Conservation (phyloP, 257 asterid genomes). For the Solanum ossicruentum region DNA sequence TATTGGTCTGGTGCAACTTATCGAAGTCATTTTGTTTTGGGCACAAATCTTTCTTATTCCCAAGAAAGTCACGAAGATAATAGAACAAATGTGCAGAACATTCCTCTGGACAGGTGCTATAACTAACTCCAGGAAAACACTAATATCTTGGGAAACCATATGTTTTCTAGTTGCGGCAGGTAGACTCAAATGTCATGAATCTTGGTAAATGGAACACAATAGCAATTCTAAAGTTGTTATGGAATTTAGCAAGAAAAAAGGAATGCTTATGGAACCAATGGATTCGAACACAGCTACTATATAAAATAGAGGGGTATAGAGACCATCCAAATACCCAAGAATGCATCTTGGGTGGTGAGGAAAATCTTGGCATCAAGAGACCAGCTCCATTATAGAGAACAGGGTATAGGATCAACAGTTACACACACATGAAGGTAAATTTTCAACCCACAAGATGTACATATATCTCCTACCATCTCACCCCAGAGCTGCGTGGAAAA, state of each 20-base stretch:
- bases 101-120: not conserved
- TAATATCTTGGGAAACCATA: not conserved
- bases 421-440: not conserved
- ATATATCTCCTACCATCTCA: not conserved
- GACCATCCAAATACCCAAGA: not conserved
- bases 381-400: too few species aligned
- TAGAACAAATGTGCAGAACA: not conserved
- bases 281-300: not conserved
- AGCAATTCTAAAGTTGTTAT: not conserved
- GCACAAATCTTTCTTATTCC: not conserved
- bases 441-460: not conserved
- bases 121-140: not conserved
- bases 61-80: not conserved
- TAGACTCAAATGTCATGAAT: not conserved
- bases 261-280: not conserved
- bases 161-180: not conserved
- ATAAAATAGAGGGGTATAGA: not conserved
- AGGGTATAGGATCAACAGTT: too few species aligned
- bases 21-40: not conserved
- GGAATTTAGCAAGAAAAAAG: not conserved
- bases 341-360: not conserved
- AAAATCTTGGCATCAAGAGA: not conserved
- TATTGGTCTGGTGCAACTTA: not conserved
- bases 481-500: not conserved
- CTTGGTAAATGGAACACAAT: not conserved